Evolutionary conservation across 2,329 filamentous ascomycete species (phyloP), one percentile per base, ranked within the genome.

Genomic region (Ambrosiella xylebori): DNA sequence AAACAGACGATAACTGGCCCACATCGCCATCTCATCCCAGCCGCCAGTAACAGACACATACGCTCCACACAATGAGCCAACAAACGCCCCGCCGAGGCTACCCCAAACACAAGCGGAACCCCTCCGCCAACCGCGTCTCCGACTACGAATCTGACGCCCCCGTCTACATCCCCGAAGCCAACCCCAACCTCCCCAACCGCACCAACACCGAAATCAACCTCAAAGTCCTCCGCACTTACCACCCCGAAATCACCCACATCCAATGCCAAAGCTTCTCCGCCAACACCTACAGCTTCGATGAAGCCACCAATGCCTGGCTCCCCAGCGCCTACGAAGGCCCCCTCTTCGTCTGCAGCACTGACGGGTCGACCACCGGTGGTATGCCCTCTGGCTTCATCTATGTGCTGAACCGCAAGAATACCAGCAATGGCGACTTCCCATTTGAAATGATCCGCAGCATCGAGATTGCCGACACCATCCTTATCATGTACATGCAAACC

Each of bases 191-290:
- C 66, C 75, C 71, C 56, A 79, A 74, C 68, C 83, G 86, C 63
- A 84, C 84, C 62, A 93, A 90, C 69, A 86, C 85, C 58, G 85
- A 94, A 64, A 82, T 97, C 66, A 97, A 97, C 73, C 77, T 95
- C 63, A 76, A 81, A 54, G 91, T 96, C 44, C 77, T 97, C 40
- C 82, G 79, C 60, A 86, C 88, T 63, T 87, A 95, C 71, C 80
- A 88, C 60, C 86, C 88, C 38, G 77, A 80, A 59, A 81, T 96
- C 63, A 74, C 75, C 60, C 73, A 76, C 56, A 88, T 96, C 66
- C 75, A 88, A 62, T 84, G 85, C 62, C 85, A 93, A 63, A 88
- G 88, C 5, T 84, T 86, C 38, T 95, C 91, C 65, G 86, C 86
- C 35, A 87, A 93, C 40, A 78, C 96, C 63, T 97, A 96, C 74